Conservation (phyloP, 768 basidiomycete genomes). For the Xerocomellus chrysenteron region DNA sequence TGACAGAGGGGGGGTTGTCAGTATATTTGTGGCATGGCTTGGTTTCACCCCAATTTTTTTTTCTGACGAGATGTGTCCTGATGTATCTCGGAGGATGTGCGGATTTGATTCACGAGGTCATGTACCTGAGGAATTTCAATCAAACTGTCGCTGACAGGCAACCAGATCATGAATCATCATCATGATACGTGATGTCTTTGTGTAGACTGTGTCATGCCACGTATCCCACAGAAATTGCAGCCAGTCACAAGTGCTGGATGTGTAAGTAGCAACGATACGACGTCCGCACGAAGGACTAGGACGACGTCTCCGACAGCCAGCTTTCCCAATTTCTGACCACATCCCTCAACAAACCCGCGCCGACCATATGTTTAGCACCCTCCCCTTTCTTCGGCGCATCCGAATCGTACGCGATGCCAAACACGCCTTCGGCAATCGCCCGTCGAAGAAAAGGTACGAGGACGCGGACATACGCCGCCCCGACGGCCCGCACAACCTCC, state of each 20-base stretch:
- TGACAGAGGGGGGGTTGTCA: background rate
- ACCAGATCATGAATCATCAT: background rate
- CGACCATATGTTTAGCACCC: background rate
- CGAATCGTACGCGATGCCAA: conserved; percentile 39
- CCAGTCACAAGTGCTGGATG: background rate
- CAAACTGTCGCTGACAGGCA: background rate
- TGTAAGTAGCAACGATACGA: background rate
- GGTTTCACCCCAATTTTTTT: background rate
- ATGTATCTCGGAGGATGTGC: background rate
- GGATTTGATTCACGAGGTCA: background rate
- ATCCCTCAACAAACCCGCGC: conserved; percentile 3
- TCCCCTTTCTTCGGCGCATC: background rate
- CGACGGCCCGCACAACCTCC: conserved; percentile 47
- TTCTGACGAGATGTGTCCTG: background rate
- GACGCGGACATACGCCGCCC: conserved; percentile 56
- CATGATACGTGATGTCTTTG: background rate
- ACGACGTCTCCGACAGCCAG: conserved; percentile 24
- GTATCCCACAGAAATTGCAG: background rate
- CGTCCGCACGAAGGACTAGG: background rate
- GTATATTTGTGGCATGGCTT: background rate
- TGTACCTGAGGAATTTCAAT: background rate
- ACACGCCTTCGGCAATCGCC: conserved; percentile 75
- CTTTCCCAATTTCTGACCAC: conserved; percentile 27
- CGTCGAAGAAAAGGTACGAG: conserved; percentile 70
- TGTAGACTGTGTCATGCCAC: background rate